phyloP scores from a whole-genome alignment of 2,329 filamentous ascomycete genomes.

The Zymoseptoria passerinii region DNA sequence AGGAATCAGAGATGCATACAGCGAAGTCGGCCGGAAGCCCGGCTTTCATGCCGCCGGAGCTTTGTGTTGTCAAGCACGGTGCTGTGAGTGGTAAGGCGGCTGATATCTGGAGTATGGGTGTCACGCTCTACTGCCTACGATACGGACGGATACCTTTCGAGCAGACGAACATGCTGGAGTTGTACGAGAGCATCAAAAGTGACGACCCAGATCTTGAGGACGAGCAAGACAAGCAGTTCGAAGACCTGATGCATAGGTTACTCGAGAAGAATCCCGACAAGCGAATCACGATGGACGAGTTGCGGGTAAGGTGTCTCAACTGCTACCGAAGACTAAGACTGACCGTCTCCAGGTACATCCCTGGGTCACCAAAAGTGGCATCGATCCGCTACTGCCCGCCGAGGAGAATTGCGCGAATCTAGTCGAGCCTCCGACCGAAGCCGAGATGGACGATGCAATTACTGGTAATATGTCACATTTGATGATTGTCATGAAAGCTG shows the following conservation, averaged over 20 bases:
- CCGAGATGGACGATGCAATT: conserved; percentile 84
- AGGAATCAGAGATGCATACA: conserved; percentile 76
- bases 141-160: conserved; percentile 88
- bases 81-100: conserved; percentile 82
- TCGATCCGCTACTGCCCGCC: conserved; percentile 66
- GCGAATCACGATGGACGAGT: conserved; percentile 71
- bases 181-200: conserved; percentile 79
- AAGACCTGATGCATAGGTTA: conserved; percentile 63
- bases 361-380: conserved; percentile 80
- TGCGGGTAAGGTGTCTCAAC: conserved; percentile 53
- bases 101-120: conserved; percentile 98
- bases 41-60: conserved; percentile 85
- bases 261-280: conserved; percentile 78
- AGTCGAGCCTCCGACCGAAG: conserved; percentile 75
- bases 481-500: conserved; percentile 83
- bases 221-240: conserved; percentile 59
- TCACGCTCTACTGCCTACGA: conserved; percentile 84
- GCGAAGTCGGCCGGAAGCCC: conserved; percentile 91
- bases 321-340: conserved; percentile 8
- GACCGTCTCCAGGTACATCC: conserved; percentile 60
- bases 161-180: conserved; percentile 66
- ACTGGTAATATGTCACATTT: conserved; percentile 83
- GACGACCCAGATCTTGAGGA: conserved; percentile 56
- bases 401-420: conserved; percentile 80
- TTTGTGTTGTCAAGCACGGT: conserved; percentile 79